Percentiles rank a stretch among this genome's conserved stretches.
Conservation (phyloP, 345 rosid genomes). For the Hibiscus trionum region DNA sequence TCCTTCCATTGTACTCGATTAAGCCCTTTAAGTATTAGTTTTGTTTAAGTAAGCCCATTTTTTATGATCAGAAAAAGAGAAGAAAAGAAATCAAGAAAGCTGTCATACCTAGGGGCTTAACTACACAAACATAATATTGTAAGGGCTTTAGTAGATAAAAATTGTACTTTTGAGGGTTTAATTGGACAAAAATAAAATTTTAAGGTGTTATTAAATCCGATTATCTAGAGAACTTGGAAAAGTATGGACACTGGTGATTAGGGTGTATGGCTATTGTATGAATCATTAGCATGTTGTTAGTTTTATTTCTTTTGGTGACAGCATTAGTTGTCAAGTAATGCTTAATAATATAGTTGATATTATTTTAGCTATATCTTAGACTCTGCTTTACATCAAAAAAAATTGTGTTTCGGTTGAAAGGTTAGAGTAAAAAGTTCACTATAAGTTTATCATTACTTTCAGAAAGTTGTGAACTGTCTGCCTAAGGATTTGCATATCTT, state of each 20-base stretch:
- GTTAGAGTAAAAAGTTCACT: not conserved
- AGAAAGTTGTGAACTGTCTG: not conserved
- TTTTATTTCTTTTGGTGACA: not conserved
- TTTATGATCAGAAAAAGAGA: not conserved
- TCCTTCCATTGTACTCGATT: too few species aligned
- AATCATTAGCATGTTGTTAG: not conserved
- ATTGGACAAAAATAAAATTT: not conserved
- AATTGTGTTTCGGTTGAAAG: not conserved
- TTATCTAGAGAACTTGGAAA: not conserved
- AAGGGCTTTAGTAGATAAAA: not conserved
- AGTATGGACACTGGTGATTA: not conserved
- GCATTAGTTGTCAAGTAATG: not conserved
- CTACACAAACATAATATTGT: not conserved
- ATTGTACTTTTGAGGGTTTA: not conserved
- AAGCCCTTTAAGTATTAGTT: not conserved
- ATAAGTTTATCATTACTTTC: not conserved
- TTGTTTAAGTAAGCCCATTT: not conserved
- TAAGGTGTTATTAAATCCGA: not conserved
- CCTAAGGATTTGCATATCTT: too few species aligned
- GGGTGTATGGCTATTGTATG: not conserved
- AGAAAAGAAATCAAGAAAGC: not conserved
- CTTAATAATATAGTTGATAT: not conserved
- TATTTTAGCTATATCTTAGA: not conserved
- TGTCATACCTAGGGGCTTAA: not conserved
- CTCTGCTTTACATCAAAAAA: not conserved